A percentile compares a stretch with the other conserved stretches of the same genome.
Conservation (phyloP, 2,329 filamentous ascomycete species). For the Trichophyton rubrum region DNA sequence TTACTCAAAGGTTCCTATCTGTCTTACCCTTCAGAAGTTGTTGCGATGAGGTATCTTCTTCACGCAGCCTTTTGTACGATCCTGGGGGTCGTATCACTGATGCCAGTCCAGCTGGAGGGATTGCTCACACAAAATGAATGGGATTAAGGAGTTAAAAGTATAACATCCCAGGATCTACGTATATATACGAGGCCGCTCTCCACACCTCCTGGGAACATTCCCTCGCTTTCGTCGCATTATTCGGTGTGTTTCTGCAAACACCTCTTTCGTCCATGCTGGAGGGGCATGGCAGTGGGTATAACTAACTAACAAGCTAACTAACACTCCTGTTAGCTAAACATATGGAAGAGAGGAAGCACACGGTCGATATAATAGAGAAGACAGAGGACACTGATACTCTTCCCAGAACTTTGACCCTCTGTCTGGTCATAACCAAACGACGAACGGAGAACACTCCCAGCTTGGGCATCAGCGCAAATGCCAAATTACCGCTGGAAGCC, state of each 20-base stretch:
- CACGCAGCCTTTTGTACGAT: background rate
- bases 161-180: background rate
- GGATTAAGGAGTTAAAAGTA: background rate
- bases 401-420: background rate
- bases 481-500: conserved; percentile 3
- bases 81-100: background rate
- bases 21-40: background rate
- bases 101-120: background rate
- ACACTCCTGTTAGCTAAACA: background rate
- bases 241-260: background rate
- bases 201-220: background rate
- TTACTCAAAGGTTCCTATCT: background rate
- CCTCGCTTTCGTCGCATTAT: conserved; percentile 1
- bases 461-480: background rate
- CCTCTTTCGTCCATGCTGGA: background rate
- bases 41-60: background rate
- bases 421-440: background rate
- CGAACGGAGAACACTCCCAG: background rate
- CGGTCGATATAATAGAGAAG: background rate
- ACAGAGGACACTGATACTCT: background rate
- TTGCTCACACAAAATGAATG: background rate
- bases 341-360: background rate
- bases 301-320: background rate
- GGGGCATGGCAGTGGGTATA: background rate
- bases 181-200: background rate